phyloP scores from a whole-genome alignment of 164 flowering plant genomes.

The Echeveria elegans region DNA sequence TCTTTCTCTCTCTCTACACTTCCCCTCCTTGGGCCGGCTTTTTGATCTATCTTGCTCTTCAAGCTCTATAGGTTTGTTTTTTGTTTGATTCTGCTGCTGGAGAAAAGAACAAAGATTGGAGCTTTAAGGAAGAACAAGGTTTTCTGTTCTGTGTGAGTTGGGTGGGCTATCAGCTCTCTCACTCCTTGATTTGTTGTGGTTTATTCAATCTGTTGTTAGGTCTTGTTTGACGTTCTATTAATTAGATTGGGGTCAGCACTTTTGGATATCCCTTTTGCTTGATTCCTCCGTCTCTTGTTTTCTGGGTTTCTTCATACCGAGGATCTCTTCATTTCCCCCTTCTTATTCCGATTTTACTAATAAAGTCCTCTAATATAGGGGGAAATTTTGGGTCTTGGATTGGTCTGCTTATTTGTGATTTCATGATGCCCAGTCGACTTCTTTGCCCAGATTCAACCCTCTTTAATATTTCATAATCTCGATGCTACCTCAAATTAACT shows the following conservation, averaged over 20 bases:
- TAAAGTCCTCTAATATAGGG: background rate
- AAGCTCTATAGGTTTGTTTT: background rate
- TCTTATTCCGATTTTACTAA: background rate
- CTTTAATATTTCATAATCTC: background rate
- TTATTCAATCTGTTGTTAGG: background rate
- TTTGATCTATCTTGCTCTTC: background rate
- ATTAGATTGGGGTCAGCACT: background rate
- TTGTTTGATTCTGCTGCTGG: background rate
- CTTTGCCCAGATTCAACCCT: background rate
- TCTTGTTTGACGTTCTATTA: background rate
- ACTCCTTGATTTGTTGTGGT: background rate
- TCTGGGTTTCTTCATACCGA: background rate
- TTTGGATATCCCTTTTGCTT: background rate
- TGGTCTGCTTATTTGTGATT: constrained; percentile 1
- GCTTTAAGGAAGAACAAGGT: background rate
- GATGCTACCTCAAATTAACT: too few species aligned
- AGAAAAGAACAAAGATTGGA: background rate
- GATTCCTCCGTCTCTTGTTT: background rate
- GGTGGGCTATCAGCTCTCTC: background rate
- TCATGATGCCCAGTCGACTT: background rate
- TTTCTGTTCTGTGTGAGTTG: background rate
- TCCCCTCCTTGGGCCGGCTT: background rate
- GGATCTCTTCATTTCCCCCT: background rate
- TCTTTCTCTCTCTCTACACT: background rate
- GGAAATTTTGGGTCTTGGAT: background rate